Conservation (phyloP, 2,329 filamentous ascomycete genomes). For the Calonectria honghensis region DNA sequence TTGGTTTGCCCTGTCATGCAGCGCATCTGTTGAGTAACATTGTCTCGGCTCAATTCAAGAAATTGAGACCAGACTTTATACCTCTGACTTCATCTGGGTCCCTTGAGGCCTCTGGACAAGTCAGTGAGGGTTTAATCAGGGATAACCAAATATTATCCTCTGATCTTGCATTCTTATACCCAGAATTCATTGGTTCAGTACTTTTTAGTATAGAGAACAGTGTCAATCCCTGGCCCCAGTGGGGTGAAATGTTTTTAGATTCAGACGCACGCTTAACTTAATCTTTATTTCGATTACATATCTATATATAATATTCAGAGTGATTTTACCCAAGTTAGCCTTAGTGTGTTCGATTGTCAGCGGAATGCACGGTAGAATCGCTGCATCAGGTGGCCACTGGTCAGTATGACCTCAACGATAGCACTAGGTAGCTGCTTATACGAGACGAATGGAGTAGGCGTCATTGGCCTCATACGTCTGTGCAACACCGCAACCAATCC, state of each 20-base stretch:
- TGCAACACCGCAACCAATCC: too few species aligned
- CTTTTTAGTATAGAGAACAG: neutral
- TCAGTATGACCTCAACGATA: too few species aligned
- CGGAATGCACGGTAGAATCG: constrained; percentile 59
- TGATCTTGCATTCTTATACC: constrained; percentile 1
- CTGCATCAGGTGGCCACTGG: too few species aligned
- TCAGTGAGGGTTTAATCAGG: too few species aligned
- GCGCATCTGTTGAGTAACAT: constrained; percentile 53
- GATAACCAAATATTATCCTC: neutral
- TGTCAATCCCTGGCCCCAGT: constrained; percentile 2
- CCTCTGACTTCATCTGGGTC: neutral
- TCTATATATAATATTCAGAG: too few species aligned
- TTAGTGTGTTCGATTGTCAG: too few species aligned
- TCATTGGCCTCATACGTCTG: too few species aligned
- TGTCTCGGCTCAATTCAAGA: constrained; percentile 49
- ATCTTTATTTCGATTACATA: neutral
- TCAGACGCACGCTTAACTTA: neutral
- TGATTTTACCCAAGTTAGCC: too few species aligned
- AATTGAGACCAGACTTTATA: constrained; percentile 44
- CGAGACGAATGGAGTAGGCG: too few species aligned
- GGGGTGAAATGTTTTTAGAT: neutral
- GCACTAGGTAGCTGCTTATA: too few species aligned
- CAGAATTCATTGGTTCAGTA: constrained; percentile 5
- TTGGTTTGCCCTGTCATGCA: constrained; percentile 53
- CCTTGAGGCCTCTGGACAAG: neutral